Conservation (phyloP, 768 basidiomycete genomes). For the Galerina marginata region DNA sequence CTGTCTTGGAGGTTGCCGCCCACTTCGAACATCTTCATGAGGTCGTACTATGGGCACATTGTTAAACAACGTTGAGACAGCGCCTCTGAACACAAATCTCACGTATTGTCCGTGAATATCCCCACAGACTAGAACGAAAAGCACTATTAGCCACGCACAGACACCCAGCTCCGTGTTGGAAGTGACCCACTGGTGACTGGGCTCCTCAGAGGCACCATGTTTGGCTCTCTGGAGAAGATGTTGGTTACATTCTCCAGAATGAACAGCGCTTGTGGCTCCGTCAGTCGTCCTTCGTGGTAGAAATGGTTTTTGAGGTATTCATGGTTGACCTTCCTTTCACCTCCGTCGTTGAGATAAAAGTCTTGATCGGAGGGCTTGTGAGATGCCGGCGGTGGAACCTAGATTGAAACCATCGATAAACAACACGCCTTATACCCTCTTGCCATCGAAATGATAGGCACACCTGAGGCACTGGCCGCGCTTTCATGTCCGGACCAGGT, state of each 20-base stretch:
- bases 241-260: conserved; percentile 75
- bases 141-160: background rate
- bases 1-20: conserved; percentile 86
- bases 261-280: conserved; percentile 83
- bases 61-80: background rate
- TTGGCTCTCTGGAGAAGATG: conserved; percentile 76
- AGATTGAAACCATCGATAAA: conserved; percentile 13
- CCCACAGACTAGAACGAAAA: conserved; percentile 73
- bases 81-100: conserved; percentile 24
- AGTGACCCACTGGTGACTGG: conserved; percentile 83
- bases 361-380: conserved; percentile 73
- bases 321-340: conserved; percentile 71
- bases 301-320: conserved; percentile 89
- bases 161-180: conserved; percentile 15
- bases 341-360: conserved; percentile 63
- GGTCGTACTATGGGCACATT: conserved; percentile 72
- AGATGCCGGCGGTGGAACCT: conserved; percentile 76
- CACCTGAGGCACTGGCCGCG: conserved; percentile 16
- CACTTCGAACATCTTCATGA: conserved; percentile 97
- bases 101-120: conserved; percentile 99
- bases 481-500: conserved; percentile 8
- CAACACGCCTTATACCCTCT: background rate
- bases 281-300: conserved; percentile 82
- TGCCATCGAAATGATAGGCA: background rate
- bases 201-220: conserved; percentile 84